These are phyloP conservation scores for Punica granatum DNA, from an alignment of 345 rosid genomes.

Conservation along the genomic window DNA sequence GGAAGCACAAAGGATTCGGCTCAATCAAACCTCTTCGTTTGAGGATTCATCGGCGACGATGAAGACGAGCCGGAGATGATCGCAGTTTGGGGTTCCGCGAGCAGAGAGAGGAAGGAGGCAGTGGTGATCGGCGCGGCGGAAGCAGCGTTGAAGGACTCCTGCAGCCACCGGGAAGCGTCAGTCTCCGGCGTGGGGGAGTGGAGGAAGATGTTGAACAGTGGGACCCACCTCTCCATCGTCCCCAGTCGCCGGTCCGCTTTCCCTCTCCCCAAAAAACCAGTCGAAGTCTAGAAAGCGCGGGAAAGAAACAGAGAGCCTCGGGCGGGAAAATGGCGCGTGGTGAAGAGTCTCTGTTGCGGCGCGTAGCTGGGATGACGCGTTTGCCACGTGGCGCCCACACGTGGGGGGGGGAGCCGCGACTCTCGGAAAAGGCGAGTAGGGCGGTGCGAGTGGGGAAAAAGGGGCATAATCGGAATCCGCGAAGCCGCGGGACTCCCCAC, in stretches of 20 bases:
- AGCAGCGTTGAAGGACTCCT: conserved; percentile 32
- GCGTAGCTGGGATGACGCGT: neutral
- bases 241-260: neutral
- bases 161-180: conserved; percentile 66
- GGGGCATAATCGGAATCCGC: neutral
- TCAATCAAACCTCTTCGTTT: conserved; percentile 29
- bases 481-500: neutral
- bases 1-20: neutral
- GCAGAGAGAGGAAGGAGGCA: conserved; percentile 45
- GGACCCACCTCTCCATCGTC: conserved; percentile 60
- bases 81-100: conserved; percentile 26
- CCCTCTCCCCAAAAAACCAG: too few relatives aligned
- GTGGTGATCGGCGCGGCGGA: conserved; percentile 38
- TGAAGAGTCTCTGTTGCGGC: too few relatives aligned
- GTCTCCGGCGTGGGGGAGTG: conserved; percentile 54
- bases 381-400: neutral
- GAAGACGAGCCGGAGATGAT: conserved; percentile 23
- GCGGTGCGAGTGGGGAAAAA: too few relatives aligned
- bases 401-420: neutral
- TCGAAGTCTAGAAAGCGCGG: neutral
- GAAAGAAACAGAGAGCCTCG: neutral
- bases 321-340: too few relatives aligned
- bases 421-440: neutral
- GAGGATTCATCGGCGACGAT: conserved; percentile 11
- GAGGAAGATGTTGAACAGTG: conserved; percentile 51